phyloP scores from a whole-genome alignment of 345 rosid species.

The Camelina neglecta region DNA sequence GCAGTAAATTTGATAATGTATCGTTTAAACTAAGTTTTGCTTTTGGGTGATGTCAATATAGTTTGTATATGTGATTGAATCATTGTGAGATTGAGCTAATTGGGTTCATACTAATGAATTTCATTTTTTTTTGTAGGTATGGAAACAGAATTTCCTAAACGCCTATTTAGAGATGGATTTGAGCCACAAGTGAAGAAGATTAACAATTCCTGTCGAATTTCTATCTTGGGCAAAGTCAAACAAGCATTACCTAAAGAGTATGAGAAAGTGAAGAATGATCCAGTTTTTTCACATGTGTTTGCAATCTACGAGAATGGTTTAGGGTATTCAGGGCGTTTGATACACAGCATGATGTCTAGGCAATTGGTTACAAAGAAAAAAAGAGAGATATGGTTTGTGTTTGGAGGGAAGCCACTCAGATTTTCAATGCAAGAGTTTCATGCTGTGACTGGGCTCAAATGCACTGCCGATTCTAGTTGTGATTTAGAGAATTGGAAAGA shows the following conservation, averaged over 20 bases:
- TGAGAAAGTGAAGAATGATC: not conserved
- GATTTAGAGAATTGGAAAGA: not conserved
- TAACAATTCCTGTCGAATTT: not conserved
- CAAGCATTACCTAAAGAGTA: not conserved
- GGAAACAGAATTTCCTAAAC: not conserved
- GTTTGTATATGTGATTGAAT: too few relatives aligned
- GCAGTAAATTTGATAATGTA: too few relatives aligned
- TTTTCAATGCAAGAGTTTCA: too few relatives aligned
- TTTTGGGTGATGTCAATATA: too few relatives aligned
- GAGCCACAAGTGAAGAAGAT: not conserved
- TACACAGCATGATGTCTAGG: not conserved
- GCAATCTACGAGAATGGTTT: not conserved
- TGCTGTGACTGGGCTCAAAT: too few relatives aligned
- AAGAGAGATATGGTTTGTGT: too few relatives aligned
- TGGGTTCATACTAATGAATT: too few relatives aligned
- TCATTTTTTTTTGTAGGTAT: not conserved
- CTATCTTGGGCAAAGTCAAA: not conserved
- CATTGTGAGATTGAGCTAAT: too few relatives aligned
- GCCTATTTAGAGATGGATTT: not conserved
- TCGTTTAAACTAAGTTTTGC: too few relatives aligned
- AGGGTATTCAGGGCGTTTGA: not conserved
- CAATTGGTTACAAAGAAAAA: not conserved
- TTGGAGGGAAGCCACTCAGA: too few relatives aligned
- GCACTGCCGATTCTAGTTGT: too few relatives aligned
- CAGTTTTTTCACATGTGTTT: not conserved